Percentiles rank a stretch among this genome's conserved stretches.
phyloP scores from a whole-genome alignment of 805 yeast species.

The Millerozyma acaciae region DNA sequence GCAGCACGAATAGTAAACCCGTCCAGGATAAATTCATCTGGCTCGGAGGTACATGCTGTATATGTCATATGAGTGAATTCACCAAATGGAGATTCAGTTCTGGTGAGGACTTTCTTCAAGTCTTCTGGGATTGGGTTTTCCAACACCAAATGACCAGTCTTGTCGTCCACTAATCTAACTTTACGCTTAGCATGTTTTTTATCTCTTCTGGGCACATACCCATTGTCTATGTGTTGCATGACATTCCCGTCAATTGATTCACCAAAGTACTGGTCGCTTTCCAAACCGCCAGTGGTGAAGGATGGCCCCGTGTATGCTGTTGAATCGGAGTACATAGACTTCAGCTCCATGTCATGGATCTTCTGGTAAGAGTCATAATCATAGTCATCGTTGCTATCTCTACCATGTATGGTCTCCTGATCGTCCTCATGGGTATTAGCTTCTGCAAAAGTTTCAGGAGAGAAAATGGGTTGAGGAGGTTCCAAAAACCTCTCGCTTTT shows the following conservation, averaged over 20 bases:
- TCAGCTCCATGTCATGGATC: slow-evolving; percentile 28
- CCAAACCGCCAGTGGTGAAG: slow-evolving; percentile 14
- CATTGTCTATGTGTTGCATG: slow-evolving; percentile 40
- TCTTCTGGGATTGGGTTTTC: slow-evolving; percentile 95
- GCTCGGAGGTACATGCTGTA: slow-evolving; percentile 93
- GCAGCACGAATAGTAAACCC: slow-evolving; percentile 88
- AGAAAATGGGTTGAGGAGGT: slow-evolving; percentile 64
- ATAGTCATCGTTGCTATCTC: slow-evolving; percentile 17
- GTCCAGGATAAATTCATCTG: slow-evolving; percentile 72
- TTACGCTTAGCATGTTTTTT: slow-evolving; percentile 68
- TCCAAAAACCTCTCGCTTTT: slow-evolving; percentile 52
- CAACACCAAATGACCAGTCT: slow-evolving; percentile 77
- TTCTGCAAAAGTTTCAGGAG: slow-evolving; percentile 59
- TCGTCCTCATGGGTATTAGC: slow-evolving; percentile 39
- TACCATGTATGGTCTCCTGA: slow-evolving; percentile 24
- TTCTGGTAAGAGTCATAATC: slow-evolving; percentile 36
- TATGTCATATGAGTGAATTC: slow-evolving; percentile 96
- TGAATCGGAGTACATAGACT: slow-evolving; percentile 33
- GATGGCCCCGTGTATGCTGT: slow-evolving; percentile 33
- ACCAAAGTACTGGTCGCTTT: slow-evolving; percentile 39
- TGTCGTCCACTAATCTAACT: slow-evolving; percentile 56
- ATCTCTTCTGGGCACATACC: slow-evolving; percentile 57
- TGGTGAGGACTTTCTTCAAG: slow-evolving; percentile 75
- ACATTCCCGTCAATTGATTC: slow-evolving; percentile 45
- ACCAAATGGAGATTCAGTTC: slow-evolving; percentile 72